Base-by-base conservation (phyloP, 371 early-diverging fungal genomes). In the Lichtheimia hyalospora region DNA sequence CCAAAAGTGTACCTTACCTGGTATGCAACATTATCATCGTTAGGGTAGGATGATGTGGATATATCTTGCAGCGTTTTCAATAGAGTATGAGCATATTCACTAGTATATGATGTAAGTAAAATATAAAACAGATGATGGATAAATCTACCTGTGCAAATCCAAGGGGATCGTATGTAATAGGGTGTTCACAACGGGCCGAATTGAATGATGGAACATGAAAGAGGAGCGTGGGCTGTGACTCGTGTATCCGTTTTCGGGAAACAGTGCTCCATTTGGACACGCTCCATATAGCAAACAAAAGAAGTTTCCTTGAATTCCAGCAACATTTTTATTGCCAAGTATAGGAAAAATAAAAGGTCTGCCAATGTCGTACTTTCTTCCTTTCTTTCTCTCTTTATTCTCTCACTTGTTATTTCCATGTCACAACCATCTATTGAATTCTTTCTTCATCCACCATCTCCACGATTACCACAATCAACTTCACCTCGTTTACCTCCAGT, bases 391-490 rank as follows among this genome's bases (percentile, higher is more conserved):
- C 42, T 48, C 53, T 54, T 49, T 52, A 28, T 41, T 49, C 44
- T 16, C 49, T 54, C 48, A 28, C 23, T 59, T 14, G 5, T 40
- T 34, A 42, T 48, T 34, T 43, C 14, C 21, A 64, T 59, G 60
- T 46, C 54, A 42, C 56, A 57, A 18, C 53, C 46, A n/a, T 60
- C 61, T 15, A 63, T 63, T 57, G 67, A 68, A 44, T 62, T 68
- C 28, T 68, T 60, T 49, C 60, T 68, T 13, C 68, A 68, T 46
- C 68, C 68, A 20, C 68, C 68, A 5, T 68, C 68, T 20, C 68
- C 68, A 24, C 58, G 50, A 42, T 48, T 42, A 23, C 52, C 64
- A 21, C 54, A 54, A 21, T 53, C 55, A n/a, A 28, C 49, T 12
- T 56, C 27, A 39, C 24, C 55, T 43, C 44, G 51, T 6, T 57